Evolutionary conservation across 2,329 filamentous ascomycete species (phyloP), one percentile per base, ranked within the genome.

Genomic region (Alternaria sp.): DNA sequence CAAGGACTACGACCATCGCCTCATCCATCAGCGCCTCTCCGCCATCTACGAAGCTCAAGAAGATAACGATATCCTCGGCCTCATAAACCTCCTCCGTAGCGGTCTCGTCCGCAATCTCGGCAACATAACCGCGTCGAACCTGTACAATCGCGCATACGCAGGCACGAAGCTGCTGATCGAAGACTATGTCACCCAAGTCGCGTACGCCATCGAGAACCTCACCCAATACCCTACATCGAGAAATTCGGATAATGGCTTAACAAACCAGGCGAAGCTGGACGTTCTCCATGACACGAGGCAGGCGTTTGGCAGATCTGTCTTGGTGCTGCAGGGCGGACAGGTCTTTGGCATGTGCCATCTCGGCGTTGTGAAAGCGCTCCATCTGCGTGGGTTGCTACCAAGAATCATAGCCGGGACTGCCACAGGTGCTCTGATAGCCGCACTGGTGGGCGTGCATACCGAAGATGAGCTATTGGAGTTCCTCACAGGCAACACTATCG

Each of bases 271-370:
- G 61, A 97, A 97, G 81, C 83, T 97, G 59, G 92, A 97, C 80
- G 88, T 96, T 60, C 85, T 97, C 56, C 92, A 96, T 72, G 93
- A 97, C 79, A 93, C 93, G 10, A 86, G 94, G 11, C 93, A 96
- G 77, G 92, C 93, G 0, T 96, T 97, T 80, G 95, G 94, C 10
- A 86, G 93, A 68, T 96, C 90, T 59, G 93, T 92, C 1, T 85
- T 97, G 23, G 91, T 97, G 5, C 81, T 97, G 1, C 93, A 97
- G 77, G 94, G 94, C 51, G 94, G 95, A 13, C 92, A 93, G 45
- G 95, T 97, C 61, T 97, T 97, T 73, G 94, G 94, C 2, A 82
- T 97, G 10, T 97, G 93, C 72, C 95, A 97, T 79, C 80, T 97
- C 5, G 94, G 94, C 7, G 93, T 97, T 6, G 92, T 97, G 43